phyloP scores from a whole-genome alignment of 2,329 filamentous ascomycete genomes.

The Aspergillus fructus region DNA sequence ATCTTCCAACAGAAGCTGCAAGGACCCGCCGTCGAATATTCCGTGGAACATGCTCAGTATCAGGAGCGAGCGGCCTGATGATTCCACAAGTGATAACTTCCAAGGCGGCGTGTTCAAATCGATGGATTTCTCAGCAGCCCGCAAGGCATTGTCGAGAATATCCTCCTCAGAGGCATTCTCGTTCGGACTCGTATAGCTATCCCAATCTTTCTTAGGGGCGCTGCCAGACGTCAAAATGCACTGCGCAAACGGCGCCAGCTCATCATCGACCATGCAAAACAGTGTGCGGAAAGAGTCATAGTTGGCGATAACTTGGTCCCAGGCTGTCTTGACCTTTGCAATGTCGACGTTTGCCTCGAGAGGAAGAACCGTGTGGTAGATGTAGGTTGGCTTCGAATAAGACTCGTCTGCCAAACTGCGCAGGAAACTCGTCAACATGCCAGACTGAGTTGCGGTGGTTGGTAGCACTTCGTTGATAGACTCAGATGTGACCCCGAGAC shows the following conservation, averaged over 20 bases:
- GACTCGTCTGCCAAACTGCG: slow-evolving; percentile 19
- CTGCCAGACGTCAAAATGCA: slow-evolving; percentile 25
- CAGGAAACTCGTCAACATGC: slow-evolving; percentile 35
- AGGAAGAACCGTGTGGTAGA: slow-evolving; percentile 31
- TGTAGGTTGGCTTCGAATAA: slow-evolving; percentile 26
- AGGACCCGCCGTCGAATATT: slow-evolving; percentile 38
- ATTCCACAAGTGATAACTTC: slow-evolving; percentile 23
- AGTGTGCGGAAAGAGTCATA: slow-evolving; percentile 35
- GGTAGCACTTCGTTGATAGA: slow-evolving; percentile 32
- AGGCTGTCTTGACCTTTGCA: slow-evolving; percentile 23
- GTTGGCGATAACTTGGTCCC: slow-evolving; percentile 22
- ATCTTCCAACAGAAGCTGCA: slow-evolving; percentile 35
- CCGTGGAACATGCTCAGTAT: slow-evolving; percentile 39
- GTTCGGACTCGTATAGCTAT: slow-evolving; percentile 14
- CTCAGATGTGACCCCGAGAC: slow-evolving; percentile 13
- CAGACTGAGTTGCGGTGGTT: slow-evolving; percentile 36
- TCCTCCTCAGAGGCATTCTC: slow-evolving; percentile 17
- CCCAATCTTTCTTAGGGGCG: slow-evolving; percentile 14
- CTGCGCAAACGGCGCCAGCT: slow-evolving; percentile 37
- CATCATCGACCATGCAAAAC: slow-evolving; percentile 34
- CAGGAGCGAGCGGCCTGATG: slow-evolving; percentile 11
- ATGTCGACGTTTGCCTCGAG: slow-evolving; percentile 25
- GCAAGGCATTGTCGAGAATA: slow-evolving; percentile 18
- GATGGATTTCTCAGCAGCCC: slow-evolving; percentile 22
- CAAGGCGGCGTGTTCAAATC: slow-evolving; percentile 20